phyloP scores from a whole-genome alignment of 2,329 filamentous ascomycete genomes.

The Penicillium sp. region DNA sequence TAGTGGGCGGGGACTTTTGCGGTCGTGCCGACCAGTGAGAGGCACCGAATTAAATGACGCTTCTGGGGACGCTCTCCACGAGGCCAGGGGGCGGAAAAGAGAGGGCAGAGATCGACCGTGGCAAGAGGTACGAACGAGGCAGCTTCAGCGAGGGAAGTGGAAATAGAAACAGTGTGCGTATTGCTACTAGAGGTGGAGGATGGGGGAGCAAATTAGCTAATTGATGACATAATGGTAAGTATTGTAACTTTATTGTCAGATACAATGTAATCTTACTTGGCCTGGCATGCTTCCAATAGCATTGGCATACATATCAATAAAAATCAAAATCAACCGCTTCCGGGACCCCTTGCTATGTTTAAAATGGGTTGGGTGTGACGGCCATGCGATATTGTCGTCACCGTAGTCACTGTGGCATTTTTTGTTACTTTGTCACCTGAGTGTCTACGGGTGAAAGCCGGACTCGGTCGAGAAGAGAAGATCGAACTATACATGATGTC shows the following conservation, averaged over 20 bases:
- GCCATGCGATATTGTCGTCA: constrained; percentile 12
- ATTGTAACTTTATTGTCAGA: background rate
- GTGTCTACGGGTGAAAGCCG: background rate
- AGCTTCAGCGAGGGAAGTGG: constrained; percentile 22
- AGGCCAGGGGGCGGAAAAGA: constrained; percentile 7
- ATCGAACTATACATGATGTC: background rate
- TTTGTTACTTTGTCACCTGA: background rate
- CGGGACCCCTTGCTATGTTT: constrained; percentile 20
- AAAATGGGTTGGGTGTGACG: constrained; percentile 5
- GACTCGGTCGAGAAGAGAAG: background rate
- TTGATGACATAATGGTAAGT: constrained; percentile 17
- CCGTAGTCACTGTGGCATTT: background rate
- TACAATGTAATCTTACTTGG: background rate
- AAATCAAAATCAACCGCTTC: constrained; percentile 13
- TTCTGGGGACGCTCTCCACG: constrained; percentile 19
- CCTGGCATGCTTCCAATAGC: constrained; percentile 6
- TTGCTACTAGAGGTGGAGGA: constrained; percentile 3
- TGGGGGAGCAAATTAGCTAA: background rate
- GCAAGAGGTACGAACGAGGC: constrained; percentile 18
- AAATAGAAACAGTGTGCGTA: constrained; percentile 5
- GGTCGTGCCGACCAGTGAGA: constrained; percentile 14
- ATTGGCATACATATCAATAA: constrained; percentile 15
- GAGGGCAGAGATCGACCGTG: constrained; percentile 18
- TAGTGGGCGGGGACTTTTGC: constrained; percentile 13
- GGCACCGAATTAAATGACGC: constrained; percentile 25